phyloP scores from a whole-genome alignment of 192 early-diverging fungal species.

The Coemansia sp. region DNA sequence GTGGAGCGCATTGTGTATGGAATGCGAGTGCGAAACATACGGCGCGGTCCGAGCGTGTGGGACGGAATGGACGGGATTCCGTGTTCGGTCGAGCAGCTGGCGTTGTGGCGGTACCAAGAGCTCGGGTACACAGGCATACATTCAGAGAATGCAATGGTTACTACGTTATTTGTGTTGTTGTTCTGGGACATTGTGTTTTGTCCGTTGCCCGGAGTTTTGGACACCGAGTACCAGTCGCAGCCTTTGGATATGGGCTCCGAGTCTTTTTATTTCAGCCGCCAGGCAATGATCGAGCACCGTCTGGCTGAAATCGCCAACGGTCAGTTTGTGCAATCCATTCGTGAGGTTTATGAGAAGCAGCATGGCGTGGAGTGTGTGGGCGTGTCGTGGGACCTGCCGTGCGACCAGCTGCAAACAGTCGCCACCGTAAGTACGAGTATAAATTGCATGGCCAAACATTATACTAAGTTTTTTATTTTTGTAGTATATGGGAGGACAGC shows the following conservation, averaged over 20 bases:
- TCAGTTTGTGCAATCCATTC: slow-evolving; percentile 19
- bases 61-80: slow-evolving; percentile 46
- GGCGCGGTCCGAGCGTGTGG: slow-evolving; percentile 55
- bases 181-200: slow-evolving; percentile 73
- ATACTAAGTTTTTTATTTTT: background rate
- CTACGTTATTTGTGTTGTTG: slow-evolving; percentile 63
- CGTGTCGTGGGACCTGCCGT: slow-evolving; percentile 43
- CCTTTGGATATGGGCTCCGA: slow-evolving; percentile 68
- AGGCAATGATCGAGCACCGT: slow-evolving; percentile 38
- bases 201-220: slow-evolving; percentile 62
- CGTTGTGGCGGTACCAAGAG: slow-evolving; percentile 62
- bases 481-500: slow-evolving; percentile 60
- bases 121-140: slow-evolving; percentile 65
- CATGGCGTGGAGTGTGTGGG: slow-evolving; percentile 37
- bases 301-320: slow-evolving; percentile 32
- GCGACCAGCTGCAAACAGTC: slow-evolving; percentile 26
- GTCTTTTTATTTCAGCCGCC: slow-evolving; percentile 62
- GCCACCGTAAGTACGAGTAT: slow-evolving; percentile 17
- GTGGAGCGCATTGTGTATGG: slow-evolving; percentile 49
- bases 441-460: background rate
- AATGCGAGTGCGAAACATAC: slow-evolving; percentile 25
- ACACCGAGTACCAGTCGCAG: slow-evolving; percentile 66
- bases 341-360: slow-evolving; percentile 17
- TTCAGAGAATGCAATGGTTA: slow-evolving; percentile 61
- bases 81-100: slow-evolving; percentile 64